Conservation (phyloP, 352 stramenopile species). For the Elongisporangium anandrum region DNA sequence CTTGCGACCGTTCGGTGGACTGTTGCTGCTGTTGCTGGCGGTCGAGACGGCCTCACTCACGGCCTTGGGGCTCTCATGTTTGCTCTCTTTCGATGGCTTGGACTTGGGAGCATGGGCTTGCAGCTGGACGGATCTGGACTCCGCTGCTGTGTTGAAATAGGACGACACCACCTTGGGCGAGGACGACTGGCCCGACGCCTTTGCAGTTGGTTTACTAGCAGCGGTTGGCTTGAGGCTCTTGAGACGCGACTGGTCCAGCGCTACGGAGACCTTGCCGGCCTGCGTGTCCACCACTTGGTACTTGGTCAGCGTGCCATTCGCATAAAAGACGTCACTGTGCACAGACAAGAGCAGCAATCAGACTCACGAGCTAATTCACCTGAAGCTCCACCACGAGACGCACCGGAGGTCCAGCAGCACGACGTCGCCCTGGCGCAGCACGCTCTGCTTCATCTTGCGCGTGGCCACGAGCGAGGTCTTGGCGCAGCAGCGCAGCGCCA, state of each 20-base stretch:
- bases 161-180: conserved; percentile 27
- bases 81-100: neutral
- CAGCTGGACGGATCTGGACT: conserved; percentile 5
- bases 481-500: conserved; percentile 71
- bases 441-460: conserved; percentile 65
- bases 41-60: conserved; percentile 19
- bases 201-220: neutral
- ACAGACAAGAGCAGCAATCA: conserved; percentile 1
- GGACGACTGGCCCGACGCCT: neutral
- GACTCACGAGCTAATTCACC: neutral
- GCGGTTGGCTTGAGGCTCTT: neutral
- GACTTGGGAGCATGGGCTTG: neutral
- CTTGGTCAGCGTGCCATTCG: conserved; percentile 80
- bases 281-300: conserved; percentile 73
- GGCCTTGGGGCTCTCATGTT: conserved; percentile 21
- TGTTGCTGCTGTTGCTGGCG: conserved; percentile 3
- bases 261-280: conserved; percentile 9
- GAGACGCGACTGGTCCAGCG: conserved; percentile 11
- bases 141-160: conserved; percentile 20
- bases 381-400: neutral
- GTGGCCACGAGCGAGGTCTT: conserved; percentile 76
- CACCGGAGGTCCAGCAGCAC: conserved; percentile 50
- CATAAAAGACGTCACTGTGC: conserved; percentile 68
- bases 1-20: conserved; percentile 14
- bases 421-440: conserved; percentile 73